Conservation (phyloP, 192 early-diverging fungal genomes). For the Linnemannia hyalina region DNA sequence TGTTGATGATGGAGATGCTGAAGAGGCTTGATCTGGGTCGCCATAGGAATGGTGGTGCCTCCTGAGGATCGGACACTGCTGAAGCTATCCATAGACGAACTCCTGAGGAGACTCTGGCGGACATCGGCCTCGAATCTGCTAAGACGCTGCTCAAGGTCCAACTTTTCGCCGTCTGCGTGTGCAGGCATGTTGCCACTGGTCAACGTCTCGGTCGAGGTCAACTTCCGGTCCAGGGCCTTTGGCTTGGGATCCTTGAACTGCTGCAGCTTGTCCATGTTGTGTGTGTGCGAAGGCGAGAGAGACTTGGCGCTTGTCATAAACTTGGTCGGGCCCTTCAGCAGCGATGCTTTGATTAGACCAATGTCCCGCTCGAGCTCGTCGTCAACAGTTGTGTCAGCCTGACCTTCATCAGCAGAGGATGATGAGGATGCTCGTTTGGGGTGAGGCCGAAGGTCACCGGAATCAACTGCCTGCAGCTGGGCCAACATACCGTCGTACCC, state of each 20-base stretch:
- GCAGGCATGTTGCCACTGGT: conserved; percentile 33
- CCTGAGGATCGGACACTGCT: conserved; percentile 40
- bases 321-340: conserved; percentile 14
- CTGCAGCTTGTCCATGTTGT: conserved; percentile 17
- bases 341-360: conserved; percentile 20
- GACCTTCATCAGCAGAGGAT: conserved; percentile 45
- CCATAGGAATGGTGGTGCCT: conserved; percentile 37
- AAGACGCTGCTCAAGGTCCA: conserved; percentile 46
- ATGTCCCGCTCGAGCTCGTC: conserved; percentile 45
- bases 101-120: conserved; percentile 42
- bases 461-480: conserved; percentile 17
- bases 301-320: conserved; percentile 12
- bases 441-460: neutral
- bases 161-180: conserved; percentile 18
- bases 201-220: conserved; percentile 46
- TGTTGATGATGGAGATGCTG: conserved; percentile 18
- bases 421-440: conserved; percentile 38
- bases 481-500: conserved; percentile 45
- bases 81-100: conserved; percentile 43
- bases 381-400: conserved; percentile 43
- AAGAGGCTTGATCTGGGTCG: conserved; percentile 28
- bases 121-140: conserved; percentile 52
- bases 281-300: conserved; percentile 20
- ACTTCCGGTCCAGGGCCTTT: conserved; percentile 37
- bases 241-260: conserved; percentile 18